A percentile compares a stretch with the other conserved stretches of the same genome.
Conservation (phyloP, 192 early-diverging fungal species). For the Linnemannia exigua region DNA sequence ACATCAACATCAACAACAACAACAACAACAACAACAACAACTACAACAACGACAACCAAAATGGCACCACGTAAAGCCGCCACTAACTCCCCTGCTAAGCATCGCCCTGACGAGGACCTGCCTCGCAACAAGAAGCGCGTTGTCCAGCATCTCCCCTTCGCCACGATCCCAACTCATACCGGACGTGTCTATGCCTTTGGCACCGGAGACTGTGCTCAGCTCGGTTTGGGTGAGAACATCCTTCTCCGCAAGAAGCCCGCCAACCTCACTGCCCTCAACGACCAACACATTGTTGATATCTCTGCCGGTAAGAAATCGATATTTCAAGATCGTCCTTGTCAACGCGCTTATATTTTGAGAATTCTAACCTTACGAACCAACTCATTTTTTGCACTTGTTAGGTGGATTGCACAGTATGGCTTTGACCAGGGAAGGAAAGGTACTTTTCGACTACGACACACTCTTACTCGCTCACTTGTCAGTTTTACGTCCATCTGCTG, state of each 20-base stretch:
- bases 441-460: slow-evolving; percentile 23
- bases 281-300: slow-evolving; percentile 80
- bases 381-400: background rate
- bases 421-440: slow-evolving; percentile 79
- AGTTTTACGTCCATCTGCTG: background rate
- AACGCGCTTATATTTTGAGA: background rate
- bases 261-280: slow-evolving; percentile 74
- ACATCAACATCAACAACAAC: background rate
- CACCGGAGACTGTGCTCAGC: slow-evolving; percentile 90
- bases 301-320: slow-evolving; percentile 61
- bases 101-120: slow-evolving; percentile 6
- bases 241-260: slow-evolving; percentile 85
- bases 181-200: slow-evolving; percentile 89
- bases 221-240: slow-evolving; percentile 90
- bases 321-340: background rate
- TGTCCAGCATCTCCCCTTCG: slow-evolving; percentile 11
- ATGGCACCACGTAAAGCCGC: background rate
- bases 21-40: background rate
- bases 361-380: background rate
- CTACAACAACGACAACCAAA: background rate
- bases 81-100: background rate
- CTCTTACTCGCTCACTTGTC: too few species aligned
- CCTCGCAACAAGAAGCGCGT: background rate
- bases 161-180: slow-evolving; percentile 24
- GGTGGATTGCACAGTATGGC: slow-evolving; percentile 92